phyloP scores from a whole-genome alignment of 164 flowering plant genomes.

The Malania oleifera region DNA sequence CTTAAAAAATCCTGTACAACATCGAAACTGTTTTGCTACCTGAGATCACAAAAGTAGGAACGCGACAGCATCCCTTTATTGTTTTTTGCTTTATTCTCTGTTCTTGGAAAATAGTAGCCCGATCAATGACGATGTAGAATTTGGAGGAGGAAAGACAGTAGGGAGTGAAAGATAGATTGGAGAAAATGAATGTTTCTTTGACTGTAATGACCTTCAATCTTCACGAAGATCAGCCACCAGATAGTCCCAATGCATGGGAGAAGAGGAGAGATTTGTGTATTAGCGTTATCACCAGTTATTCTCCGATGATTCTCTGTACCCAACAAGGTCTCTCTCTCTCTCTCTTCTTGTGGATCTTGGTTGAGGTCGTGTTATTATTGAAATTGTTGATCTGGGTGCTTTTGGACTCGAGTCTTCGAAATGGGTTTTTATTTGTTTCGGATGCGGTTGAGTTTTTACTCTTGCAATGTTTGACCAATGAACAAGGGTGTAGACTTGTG shows the following conservation, averaged over 20 bases:
- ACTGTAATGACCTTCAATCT: slow-evolving; percentile 94
- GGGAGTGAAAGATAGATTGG: neutral
- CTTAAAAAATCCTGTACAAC: too few species aligned
- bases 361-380: slow-evolving; percentile 3
- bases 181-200: slow-evolving; percentile 71
- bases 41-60: too few species aligned
- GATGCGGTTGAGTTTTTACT: neutral
- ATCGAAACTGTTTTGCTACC: too few species aligned
- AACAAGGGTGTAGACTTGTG: neutral
- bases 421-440: slow-evolving; percentile 10
- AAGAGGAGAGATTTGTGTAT: slow-evolving; percentile 88
- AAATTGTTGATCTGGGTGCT: slow-evolving; percentile 14
- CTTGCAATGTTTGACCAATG: neutral
- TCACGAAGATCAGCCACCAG: slow-evolving; percentile 63
- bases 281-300: slow-evolving; percentile 86
- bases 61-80: too few species aligned
- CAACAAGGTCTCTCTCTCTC: slow-evolving; percentile 62
- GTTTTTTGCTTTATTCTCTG: too few species aligned
- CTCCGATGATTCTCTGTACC: slow-evolving; percentile 84
- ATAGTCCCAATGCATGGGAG: slow-evolving; percentile 81
- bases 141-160: neutral
- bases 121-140: too few species aligned
- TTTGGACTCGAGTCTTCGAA: slow-evolving; percentile 9
- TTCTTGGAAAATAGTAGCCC: too few species aligned
- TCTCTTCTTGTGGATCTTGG: slow-evolving; percentile 15